phyloP scores from a whole-genome alignment of 2,329 filamentous ascomycete genomes.

The Daldinia eschscholtzii region DNA sequence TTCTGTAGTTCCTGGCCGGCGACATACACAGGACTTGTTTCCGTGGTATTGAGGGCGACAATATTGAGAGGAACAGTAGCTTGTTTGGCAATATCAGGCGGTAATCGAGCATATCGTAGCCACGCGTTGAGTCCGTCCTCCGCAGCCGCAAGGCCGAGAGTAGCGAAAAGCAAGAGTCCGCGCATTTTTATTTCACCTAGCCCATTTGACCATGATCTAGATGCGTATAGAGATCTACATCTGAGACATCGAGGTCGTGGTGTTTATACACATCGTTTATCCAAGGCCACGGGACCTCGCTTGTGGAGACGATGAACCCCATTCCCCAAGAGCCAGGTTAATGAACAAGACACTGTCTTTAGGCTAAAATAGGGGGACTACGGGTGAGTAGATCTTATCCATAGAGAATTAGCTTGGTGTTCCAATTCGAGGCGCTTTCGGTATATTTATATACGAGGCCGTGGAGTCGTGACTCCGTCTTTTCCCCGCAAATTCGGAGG shows the following conservation, averaged over 20 bases:
- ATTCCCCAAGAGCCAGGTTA: slow-evolving; percentile 37
- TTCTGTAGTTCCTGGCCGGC: slow-evolving; percentile 70
- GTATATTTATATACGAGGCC: slow-evolving; percentile 33
- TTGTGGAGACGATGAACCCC: slow-evolving; percentile 22
- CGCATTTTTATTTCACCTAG: slow-evolving; percentile 47
- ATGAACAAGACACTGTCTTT: slow-evolving; percentile 25
- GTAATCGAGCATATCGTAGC: slow-evolving; percentile 71
- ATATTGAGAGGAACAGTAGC: slow-evolving; percentile 62
- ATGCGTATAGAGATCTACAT: slow-evolving; percentile 12
- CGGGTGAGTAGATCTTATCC: slow-evolving; percentile 23
- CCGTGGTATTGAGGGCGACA: slow-evolving; percentile 65
- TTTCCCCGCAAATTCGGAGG: slow-evolving; percentile 68
- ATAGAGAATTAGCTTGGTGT: slow-evolving; percentile 22
- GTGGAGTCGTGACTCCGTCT: slow-evolving; percentile 23
- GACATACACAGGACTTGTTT: slow-evolving; percentile 67
- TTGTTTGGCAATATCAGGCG: slow-evolving; percentile 54
- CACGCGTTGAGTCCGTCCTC: slow-evolving; percentile 73
- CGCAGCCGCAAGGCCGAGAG: slow-evolving; percentile 59
- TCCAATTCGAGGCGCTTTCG: slow-evolving; percentile 25
- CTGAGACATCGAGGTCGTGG: slow-evolving; percentile 11
- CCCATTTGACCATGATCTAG: slow-evolving; percentile 10
- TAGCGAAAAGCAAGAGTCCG: slow-evolving; percentile 47
- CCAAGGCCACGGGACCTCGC: slow-evolving; percentile 21
- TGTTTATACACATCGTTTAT: slow-evolving; percentile 40
- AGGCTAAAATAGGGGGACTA: slow-evolving; percentile 35